Evolutionary conservation across 345 rosid species (phyloP).

Genomic region (Salix brachista): DNA sequence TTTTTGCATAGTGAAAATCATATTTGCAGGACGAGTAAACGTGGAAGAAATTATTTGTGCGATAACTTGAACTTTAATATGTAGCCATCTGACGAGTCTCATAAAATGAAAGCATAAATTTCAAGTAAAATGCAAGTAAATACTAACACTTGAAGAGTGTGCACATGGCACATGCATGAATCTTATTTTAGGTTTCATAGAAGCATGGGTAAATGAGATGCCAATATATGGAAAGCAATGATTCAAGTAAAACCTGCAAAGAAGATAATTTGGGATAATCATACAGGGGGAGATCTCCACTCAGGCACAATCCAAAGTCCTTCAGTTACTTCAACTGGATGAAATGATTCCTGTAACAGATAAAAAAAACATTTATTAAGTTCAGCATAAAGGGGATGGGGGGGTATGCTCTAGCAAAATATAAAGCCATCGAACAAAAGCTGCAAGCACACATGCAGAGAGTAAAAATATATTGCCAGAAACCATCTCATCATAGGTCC

Average conservation of each 20-base stretch:
- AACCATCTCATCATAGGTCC: neutral
- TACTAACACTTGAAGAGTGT: neutral
- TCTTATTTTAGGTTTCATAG: neutral
- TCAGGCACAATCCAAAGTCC: constrained; percentile 88
- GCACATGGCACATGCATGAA: neutral
- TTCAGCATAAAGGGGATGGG: no score
- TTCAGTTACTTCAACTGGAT: constrained; percentile 57
- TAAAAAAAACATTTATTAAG: neutral
- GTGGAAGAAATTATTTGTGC: neutral
- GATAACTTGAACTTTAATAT: neutral
- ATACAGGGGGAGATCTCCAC: constrained; percentile 78
- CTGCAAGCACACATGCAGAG: neutral
- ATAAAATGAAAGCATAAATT: neutral
- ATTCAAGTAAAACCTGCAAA: constrained; percentile 1
- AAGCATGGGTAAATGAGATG: no score
- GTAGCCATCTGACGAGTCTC: neutral
- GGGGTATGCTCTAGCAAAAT: no score
- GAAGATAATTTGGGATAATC: constrained; percentile 25
- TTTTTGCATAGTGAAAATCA: neutral
- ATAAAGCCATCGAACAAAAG: no score
- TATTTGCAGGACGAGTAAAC: neutral
- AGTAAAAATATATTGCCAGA: neutral
- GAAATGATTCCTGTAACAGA: constrained; percentile 63
- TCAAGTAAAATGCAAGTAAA: neutral
- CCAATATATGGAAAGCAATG: neutral